These are phyloP conservation scores for Copromyces sp. DNA, from an alignment of 495 filamentous ascomycete genomes.

Conservation along the genomic window DNA sequence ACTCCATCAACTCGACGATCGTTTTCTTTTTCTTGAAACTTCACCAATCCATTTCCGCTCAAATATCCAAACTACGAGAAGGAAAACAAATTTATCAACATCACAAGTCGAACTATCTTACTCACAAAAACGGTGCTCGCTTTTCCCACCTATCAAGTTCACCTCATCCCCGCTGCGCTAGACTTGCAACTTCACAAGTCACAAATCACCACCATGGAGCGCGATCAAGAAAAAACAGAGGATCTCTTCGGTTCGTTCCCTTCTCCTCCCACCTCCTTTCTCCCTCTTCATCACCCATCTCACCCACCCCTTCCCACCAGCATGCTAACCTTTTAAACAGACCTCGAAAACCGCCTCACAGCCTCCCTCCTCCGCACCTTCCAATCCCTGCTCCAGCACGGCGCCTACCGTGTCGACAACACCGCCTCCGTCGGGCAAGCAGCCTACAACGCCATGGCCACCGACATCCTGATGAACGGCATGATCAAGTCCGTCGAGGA, in stretches of 20 bases:
- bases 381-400: constrained; percentile 23
- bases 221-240: neutral
- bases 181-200: neutral
- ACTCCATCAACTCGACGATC: neutral
- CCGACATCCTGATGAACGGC: constrained; percentile 23
- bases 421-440: constrained; percentile 25
- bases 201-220: constrained; percentile 2
- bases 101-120: neutral
- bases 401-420: constrained; percentile 18
- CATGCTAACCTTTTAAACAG: too few relatives aligned
- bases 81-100: neutral
- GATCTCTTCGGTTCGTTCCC: neutral
- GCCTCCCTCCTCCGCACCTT: constrained; percentile 29
- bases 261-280: neutral
- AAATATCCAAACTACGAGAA: neutral
- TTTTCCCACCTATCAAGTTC: neutral
- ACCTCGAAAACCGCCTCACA: constrained; percentile 25
- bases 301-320: constrained; percentile 17
- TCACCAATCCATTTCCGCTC: neutral
- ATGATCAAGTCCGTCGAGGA: constrained; percentile 27
- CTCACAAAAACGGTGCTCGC: neutral
- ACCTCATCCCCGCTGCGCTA: neutral
- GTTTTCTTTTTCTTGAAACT: neutral
- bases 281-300: neutral
- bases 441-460: constrained; percentile 25